phyloP scores from a whole-genome alignment of 1,139 yeast genomes.

The Kluyveromyces sp. region DNA sequence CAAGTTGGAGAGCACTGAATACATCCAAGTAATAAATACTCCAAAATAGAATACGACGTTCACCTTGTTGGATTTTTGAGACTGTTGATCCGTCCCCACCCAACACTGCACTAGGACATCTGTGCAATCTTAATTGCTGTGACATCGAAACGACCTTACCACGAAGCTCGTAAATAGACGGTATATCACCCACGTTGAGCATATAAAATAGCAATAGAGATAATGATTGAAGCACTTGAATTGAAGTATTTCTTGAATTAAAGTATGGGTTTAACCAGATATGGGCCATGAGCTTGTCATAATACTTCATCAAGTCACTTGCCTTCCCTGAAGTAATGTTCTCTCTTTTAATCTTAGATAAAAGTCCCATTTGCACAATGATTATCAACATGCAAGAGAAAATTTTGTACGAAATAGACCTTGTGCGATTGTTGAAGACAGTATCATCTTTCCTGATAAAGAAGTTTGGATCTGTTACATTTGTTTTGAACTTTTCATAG shows the following conservation, averaged over 20 bases:
- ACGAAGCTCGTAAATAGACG: constrained; percentile 66
- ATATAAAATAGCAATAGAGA: constrained; percentile 65
- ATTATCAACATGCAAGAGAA: constrained; percentile 56
- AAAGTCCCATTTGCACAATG: constrained; percentile 50
- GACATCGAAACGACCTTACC: constrained; percentile 77
- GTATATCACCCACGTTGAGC: constrained; percentile 63
- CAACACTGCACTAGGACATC: constrained; percentile 81
- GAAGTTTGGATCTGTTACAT: constrained; percentile 32
- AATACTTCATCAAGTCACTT: constrained; percentile 34
- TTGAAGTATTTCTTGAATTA: constrained; percentile 49
- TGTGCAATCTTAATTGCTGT: constrained; percentile 74
- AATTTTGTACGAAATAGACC: constrained; percentile 26
- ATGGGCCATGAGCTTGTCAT: constrained; percentile 46
- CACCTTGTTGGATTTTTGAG: constrained; percentile 64
- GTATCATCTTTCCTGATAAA: constrained; percentile 7
- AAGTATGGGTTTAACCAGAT: constrained; percentile 35
- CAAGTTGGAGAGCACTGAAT: constrained; percentile 66
- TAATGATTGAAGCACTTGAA: constrained; percentile 64
- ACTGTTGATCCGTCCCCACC: constrained; percentile 50
- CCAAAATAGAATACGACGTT: constrained; percentile 79
- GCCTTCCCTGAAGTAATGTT: constrained; percentile 11
- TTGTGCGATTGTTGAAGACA: constrained; percentile 24
- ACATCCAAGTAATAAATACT: constrained; percentile 71
- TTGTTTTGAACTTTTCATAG: constrained; percentile 42
- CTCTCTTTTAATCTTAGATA: constrained; percentile 28